A percentile compares a stretch with the other conserved stretches of the same genome.
Evolutionary conservation across 2,329 filamentous ascomycete genomes (phyloP).

Genomic region (Fusarium tupiense): DNA sequence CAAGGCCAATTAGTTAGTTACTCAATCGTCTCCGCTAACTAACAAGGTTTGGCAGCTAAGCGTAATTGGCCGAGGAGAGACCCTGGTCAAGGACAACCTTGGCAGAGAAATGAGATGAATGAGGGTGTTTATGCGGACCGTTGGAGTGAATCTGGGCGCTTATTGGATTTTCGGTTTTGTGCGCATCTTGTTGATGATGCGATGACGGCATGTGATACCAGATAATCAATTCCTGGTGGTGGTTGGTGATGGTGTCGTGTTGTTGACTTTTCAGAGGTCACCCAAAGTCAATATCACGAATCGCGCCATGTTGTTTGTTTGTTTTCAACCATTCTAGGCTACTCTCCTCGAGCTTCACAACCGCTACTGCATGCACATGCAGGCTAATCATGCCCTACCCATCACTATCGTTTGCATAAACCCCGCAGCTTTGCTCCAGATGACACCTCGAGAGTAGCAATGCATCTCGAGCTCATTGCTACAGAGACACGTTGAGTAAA

Average conservation of each 20-base stretch:
- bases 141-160: not conserved
- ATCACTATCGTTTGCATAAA: slow-evolving; percentile 21
- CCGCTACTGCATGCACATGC: slow-evolving; percentile 17
- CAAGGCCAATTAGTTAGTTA: not conserved
- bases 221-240: not conserved
- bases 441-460: slow-evolving; percentile 7
- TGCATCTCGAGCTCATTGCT: slow-evolving; percentile 1
- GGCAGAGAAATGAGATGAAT: slow-evolving; percentile 39
- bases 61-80: slow-evolving; percentile 26
- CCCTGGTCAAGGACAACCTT: slow-evolving; percentile 26
- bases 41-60: slow-evolving; percentile 21
- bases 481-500: slow-evolving; percentile 15
- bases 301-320: slow-evolving; percentile 23
- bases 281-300: slow-evolving; percentile 25
- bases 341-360: not conserved
- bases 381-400: not conserved
- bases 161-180: not conserved
- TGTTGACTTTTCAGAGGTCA: not conserved
- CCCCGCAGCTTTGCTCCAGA: slow-evolving; percentile 11
- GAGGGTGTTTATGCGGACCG: slow-evolving; percentile 28
- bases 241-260: slow-evolving; percentile 3
- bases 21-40: not conserved
- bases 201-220: slow-evolving; percentile 30
- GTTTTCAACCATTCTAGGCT: slow-evolving; percentile 10
- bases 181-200: slow-evolving; percentile 8